phyloP scores from a whole-genome alignment of 1,284 basidiomycete genomes.

The Puccinia novopanici region DNA sequence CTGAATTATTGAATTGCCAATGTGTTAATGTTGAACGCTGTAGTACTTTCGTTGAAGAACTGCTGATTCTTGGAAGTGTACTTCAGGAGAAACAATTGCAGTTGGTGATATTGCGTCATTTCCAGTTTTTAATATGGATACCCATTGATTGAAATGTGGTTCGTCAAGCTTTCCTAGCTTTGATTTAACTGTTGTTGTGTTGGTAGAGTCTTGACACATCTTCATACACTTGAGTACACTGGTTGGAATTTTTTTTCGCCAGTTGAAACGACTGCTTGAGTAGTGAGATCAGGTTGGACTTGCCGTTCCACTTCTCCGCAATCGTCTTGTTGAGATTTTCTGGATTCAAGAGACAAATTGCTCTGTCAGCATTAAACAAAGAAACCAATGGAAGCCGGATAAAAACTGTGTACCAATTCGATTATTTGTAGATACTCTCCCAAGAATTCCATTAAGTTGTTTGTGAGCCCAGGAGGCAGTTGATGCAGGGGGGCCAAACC shows the following conservation, averaged over 20 bases:
- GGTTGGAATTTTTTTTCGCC: neutral
- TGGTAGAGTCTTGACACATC: neutral
- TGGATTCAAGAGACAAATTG: neutral
- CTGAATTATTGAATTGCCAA: slow-evolving; percentile 10
- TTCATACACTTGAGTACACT: neutral
- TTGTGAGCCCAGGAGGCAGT: slow-evolving; percentile 11
- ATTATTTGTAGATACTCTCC: neutral
- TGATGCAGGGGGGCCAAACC: too few relatives aligned
- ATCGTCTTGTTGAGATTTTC: neutral
- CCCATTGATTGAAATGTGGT: neutral
- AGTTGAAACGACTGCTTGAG: neutral
- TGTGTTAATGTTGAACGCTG: neutral
- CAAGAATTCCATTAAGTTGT: neutral
- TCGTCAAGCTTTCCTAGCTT: neutral
- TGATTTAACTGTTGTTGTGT: neutral
- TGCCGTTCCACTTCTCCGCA: slow-evolving; percentile 14
- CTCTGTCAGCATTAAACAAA: neutral
- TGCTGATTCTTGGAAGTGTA: slow-evolving; percentile 5
- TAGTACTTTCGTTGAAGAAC: neutral
- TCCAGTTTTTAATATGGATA: neutral
- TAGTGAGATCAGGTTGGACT: slow-evolving; percentile 4
- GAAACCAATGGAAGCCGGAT: neutral
- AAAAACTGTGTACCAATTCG: too few relatives aligned
- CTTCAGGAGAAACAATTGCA: neutral
- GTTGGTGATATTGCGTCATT: neutral